Base-by-base conservation (phyloP, 306 rosid genomes). In the Arachis stenosperma region DNA sequence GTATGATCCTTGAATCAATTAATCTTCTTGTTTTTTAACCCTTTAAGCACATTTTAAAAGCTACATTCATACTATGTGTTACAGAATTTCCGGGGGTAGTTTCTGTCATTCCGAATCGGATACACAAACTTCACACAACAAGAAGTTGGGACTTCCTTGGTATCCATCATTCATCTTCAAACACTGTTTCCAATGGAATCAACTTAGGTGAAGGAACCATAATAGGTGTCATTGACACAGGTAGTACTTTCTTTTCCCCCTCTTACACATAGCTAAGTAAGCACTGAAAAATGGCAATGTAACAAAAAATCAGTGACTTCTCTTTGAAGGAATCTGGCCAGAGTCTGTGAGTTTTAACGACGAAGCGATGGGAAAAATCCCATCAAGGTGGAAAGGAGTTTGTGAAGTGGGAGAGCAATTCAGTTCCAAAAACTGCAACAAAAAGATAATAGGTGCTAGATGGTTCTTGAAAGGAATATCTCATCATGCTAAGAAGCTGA, bases 91-190 rank as follows among this genome's bases (percentile, higher is more conserved):
- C 89, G 5, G 90, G 80, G 59, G 96, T 91, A 47, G 77, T 87
- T 66, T 87, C 84, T 64, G 93, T 91, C 69, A 70, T 91, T 62
- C 97, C 91, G 29, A 91, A 83, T 70, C 74, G 81, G 7, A 48
- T 91, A 75, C 89, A 84, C 82, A 86, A 84, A 84, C 86, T 87
- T 60, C 92, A 89, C 13, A 87, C 97, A 47, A 91, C 97, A 14
- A 85, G 97, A 80, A 91, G 97, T 74, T 91, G 97, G 97, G 93
- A 91, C 77, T 91, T 91, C 48, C 67, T 91, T 8, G 92, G 93
- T 11, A 76, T 86, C 46, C 80, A 70, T 54, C 85, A 64, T 52
- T 73, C 84, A 39, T 83, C 76, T 59, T 68, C 75, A 14, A 68
- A 74, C 76, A 78, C 39, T 59, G 55, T 51, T 80, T 70, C 51